phyloP scores from a whole-genome alignment of 2,329 filamentous ascomycete species.

The Pseudocercospora ulei region DNA sequence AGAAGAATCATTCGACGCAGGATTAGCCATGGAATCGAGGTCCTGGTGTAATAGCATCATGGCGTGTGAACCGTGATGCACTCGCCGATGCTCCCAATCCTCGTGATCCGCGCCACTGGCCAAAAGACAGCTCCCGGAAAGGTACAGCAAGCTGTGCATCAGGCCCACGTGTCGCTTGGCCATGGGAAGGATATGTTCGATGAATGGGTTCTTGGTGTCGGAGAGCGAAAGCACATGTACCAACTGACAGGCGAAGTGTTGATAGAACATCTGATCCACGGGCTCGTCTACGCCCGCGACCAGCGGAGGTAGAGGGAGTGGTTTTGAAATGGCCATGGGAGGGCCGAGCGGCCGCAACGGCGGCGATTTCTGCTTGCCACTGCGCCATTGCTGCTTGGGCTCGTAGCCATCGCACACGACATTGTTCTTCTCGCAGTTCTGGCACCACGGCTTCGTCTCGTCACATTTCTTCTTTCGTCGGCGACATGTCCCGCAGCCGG shows the following conservation, averaged over 20 bases:
- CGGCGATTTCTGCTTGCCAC: slow-evolving; percentile 58
- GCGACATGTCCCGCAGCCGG: slow-evolving; percentile 51
- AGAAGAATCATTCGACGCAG: slow-evolving; percentile 25
- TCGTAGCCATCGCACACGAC: slow-evolving; percentile 86
- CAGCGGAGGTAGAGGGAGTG: slow-evolving; percentile 50
- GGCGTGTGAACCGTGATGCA: slow-evolving; percentile 45
- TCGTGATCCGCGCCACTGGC: slow-evolving; percentile 32
- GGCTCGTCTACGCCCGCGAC: slow-evolving; percentile 73
- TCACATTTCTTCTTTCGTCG: slow-evolving; percentile 54
- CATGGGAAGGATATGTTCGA: slow-evolving; percentile 71
- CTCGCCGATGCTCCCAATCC: slow-evolving; percentile 46
- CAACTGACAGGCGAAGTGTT: slow-evolving; percentile 70
- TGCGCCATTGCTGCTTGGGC: slow-evolving; percentile 77
- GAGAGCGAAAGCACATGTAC: slow-evolving; percentile 72
- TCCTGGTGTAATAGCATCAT: slow-evolving; percentile 24
- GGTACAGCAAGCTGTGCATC: slow-evolving; percentile 81
- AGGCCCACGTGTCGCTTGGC: slow-evolving; percentile 68
- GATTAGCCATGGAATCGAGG: slow-evolving; percentile 9
- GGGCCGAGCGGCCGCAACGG: background rate
- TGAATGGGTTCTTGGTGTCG: slow-evolving; percentile 74
- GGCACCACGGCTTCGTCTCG: slow-evolving; percentile 45
- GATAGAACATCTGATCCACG: slow-evolving; percentile 69
- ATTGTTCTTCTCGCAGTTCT: slow-evolving; percentile 89
- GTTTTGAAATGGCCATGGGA: slow-evolving; percentile 19
- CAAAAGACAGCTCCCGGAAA: slow-evolving; percentile 67